Evolutionary conservation across 75 land plant species (phyloP).

Genomic region (Pinus taeda): DNA sequence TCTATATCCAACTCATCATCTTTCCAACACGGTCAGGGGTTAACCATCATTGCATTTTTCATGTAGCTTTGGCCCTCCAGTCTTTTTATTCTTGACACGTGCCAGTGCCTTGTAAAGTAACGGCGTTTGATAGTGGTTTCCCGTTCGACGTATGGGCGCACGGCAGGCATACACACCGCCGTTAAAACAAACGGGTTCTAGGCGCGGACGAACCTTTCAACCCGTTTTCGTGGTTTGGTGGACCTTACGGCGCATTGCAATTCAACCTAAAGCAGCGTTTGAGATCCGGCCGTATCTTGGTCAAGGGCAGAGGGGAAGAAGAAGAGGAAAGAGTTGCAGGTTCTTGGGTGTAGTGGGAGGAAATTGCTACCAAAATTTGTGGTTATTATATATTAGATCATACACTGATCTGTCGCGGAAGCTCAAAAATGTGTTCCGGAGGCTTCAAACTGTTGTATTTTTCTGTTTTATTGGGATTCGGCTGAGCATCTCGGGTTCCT

Average conservation of each 20-base stretch:
- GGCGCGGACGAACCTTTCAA: not conserved
- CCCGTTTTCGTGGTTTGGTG: conserved; percentile 9
- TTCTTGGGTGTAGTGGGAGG: not conserved
- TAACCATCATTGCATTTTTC: too few species aligned
- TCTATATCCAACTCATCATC: too few species aligned
- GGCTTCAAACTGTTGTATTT: not conserved
- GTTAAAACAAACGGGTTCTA: not conserved
- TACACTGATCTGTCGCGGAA: not conserved
- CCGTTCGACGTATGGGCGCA: too few species aligned
- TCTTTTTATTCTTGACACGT: too few species aligned
- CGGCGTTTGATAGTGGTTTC: too few species aligned
- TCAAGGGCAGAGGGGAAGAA: conserved; percentile 9
- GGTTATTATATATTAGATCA: not conserved
- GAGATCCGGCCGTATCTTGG: conserved; percentile 8
- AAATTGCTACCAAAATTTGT: not conserved
- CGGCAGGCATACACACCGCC: not conserved
- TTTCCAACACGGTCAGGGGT: too few species aligned
- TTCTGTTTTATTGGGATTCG: not conserved
- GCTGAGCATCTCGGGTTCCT: not conserved
- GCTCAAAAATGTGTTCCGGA: not conserved
- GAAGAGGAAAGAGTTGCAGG: conserved; percentile 11
- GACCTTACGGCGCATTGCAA: conserved; percentile 4
- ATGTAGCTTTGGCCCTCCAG: too few species aligned
- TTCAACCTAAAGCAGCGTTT: not conserved
- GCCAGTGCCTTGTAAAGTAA: too few species aligned